A percentile compares a stretch with the other conserved stretches of the same genome.
Evolutionary conservation across 1,139 yeast species (phyloP).

Genomic region (Geotrichum phurueaensis): DNA sequence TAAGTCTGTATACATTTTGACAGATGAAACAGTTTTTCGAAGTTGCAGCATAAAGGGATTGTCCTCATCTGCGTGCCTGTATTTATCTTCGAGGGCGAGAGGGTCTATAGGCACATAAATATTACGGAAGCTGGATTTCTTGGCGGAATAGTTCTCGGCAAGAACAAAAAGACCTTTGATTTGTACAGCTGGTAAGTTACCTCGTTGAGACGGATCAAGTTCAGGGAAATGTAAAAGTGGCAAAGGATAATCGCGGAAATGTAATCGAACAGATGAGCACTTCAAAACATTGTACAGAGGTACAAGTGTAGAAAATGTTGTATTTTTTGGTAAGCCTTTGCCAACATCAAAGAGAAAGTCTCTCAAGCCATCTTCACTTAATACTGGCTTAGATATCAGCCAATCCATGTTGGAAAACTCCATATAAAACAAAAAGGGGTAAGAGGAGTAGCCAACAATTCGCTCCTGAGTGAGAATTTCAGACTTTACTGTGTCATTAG

Average conservation of each 20-base stretch:
- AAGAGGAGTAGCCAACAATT: constrained; percentile 51
- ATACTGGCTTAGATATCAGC: constrained; percentile 48
- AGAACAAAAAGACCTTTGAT: constrained; percentile 48
- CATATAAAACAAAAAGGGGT: constrained; percentile 60
- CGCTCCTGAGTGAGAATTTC: constrained; percentile 46
- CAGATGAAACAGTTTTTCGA: constrained; percentile 69
- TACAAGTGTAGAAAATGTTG: constrained; percentile 59
- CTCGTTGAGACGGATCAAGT: constrained; percentile 35
- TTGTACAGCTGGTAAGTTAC: constrained; percentile 28
- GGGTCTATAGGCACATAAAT: constrained; percentile 60
- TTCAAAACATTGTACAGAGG: constrained; percentile 53
- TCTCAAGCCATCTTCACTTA: constrained; percentile 48
- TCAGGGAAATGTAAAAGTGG: constrained; percentile 46
- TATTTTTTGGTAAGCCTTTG: constrained; percentile 71
- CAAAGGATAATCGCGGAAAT: constrained; percentile 62
- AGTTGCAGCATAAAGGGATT: constrained; percentile 35
- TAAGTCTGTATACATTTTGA: constrained; percentile 64
- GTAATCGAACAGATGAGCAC: constrained; percentile 49
- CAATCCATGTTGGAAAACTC: constrained; percentile 53
- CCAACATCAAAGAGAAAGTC: constrained; percentile 66
- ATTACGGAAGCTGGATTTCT: constrained; percentile 50
- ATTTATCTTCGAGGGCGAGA: constrained; percentile 33
- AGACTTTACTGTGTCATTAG: constrained; percentile 39
- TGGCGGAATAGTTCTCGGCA: constrained; percentile 46
- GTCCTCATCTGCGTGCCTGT: constrained; percentile 28